These are phyloP conservation scores for Neocucurbitaria cava DNA, from an alignment of 2,329 filamentous ascomycete genomes.

Conservation along the genomic window DNA sequence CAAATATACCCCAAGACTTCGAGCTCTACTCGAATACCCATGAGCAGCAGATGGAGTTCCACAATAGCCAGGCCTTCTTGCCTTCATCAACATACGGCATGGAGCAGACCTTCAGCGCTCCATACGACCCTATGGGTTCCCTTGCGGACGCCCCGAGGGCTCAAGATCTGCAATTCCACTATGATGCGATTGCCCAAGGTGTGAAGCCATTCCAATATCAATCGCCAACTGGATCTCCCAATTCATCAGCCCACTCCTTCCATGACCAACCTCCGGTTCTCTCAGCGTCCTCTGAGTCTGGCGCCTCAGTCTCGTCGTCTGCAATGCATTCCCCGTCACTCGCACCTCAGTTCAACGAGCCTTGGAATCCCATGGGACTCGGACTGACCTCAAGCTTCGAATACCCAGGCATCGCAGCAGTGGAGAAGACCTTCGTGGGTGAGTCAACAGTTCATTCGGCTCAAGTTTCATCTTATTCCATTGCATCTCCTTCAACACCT, in stretches of 20 bases:
- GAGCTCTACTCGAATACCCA: conserved; percentile 46
- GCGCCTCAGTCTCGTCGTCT: conserved; percentile 59
- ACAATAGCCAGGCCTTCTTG: conserved; percentile 38
- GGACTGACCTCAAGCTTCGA: conserved; percentile 67
- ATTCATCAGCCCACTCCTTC: conserved; percentile 55
- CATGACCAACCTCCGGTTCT: conserved; percentile 55
- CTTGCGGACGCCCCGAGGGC: conserved; percentile 40
- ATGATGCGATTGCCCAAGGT: conserved; percentile 44
- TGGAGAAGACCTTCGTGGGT: conserved; percentile 59
- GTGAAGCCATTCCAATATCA: conserved; percentile 48
- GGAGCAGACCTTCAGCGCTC: conserved; percentile 46
- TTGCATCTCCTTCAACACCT: conserved; percentile 22
- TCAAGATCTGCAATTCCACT: conserved; percentile 48
- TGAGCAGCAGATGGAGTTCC: conserved; percentile 42
- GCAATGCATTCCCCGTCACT: conserved; percentile 62
- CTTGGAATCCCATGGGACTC: conserved; percentile 66
- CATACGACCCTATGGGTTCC: conserved; percentile 45
- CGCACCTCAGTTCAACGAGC: conserved; percentile 66
- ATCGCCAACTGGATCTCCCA: conserved; percentile 52
- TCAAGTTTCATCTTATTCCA: conserved; percentile 20
- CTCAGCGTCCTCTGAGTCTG: conserved; percentile 59
- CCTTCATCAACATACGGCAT: conserved; percentile 37
- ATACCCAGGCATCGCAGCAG: conserved; percentile 56
- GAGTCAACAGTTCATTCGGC: conserved; percentile 53
- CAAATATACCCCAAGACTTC: conserved; percentile 47